These are phyloP conservation scores for Globisporangium uncinulatum DNA, from an alignment of 352 stramenopile genomes.

Conservation along the genomic window DNA sequence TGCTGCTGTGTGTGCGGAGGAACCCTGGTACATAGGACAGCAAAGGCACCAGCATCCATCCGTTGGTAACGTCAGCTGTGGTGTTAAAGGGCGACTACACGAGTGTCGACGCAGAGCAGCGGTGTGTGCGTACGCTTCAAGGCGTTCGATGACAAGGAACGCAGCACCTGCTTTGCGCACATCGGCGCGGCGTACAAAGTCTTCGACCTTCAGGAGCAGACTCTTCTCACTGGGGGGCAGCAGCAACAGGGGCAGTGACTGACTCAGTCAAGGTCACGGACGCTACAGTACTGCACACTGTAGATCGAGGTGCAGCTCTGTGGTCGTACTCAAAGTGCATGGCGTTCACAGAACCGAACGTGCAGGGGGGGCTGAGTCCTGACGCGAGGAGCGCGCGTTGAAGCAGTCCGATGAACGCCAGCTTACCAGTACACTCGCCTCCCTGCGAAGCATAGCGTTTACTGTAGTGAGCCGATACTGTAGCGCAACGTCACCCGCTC, in stretches of 20 bases:
- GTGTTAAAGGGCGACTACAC: not conserved
- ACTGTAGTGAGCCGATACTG: too few species aligned
- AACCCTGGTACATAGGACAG: constrained; percentile 20
- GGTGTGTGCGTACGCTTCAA: constrained; percentile 35
- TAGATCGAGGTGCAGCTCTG: too few species aligned
- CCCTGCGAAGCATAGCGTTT: constrained; percentile 21
- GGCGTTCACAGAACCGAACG: constrained; percentile 34
- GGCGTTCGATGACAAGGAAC: constrained; percentile 54
- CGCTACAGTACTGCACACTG: not conserved
- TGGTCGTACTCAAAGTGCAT: constrained; percentile 26
- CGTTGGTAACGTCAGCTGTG: too few species aligned
- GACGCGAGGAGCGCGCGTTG: constrained; percentile 18
- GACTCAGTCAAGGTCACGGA: too few species aligned
- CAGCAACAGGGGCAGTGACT: not conserved
- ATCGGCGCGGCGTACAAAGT: constrained; percentile 19
- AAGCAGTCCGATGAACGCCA: constrained; percentile 41
- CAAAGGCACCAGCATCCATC: too few species aligned
- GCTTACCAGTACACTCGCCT: constrained; percentile 40
- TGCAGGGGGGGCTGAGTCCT: constrained; percentile 15
- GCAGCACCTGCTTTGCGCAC: constrained; percentile 14
- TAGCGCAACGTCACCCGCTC: too few species aligned
- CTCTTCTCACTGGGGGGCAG: constrained; percentile 27
- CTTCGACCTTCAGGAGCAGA: constrained; percentile 32
- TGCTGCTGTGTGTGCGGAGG: constrained; percentile 59
- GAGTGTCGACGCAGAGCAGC: not conserved